phyloP scores from a whole-genome alignment of 495 filamentous ascomycete genomes.

The Zalerion maritima region DNA sequence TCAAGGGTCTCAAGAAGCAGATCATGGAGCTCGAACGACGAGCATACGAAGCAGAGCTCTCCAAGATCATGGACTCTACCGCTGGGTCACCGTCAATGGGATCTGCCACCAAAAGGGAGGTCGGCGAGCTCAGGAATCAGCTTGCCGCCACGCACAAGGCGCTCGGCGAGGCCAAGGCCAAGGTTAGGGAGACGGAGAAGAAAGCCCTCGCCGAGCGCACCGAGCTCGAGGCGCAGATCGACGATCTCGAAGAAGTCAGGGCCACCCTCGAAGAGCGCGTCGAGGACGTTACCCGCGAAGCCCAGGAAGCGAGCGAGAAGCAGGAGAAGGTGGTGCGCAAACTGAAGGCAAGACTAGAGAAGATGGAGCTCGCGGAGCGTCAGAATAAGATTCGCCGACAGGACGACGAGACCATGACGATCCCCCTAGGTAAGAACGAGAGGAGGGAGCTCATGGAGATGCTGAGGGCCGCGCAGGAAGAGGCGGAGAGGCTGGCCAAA shows the following conservation, averaged over 20 bases:
- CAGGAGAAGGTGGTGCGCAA: slow-evolving; percentile 53
- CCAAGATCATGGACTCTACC: slow-evolving; percentile 11
- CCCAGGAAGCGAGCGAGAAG: slow-evolving; percentile 71
- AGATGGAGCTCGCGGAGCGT: slow-evolving; percentile 29
- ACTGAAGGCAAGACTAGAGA: slow-evolving; percentile 36
- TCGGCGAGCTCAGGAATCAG: slow-evolving; percentile 46
- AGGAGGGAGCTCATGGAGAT: slow-evolving; percentile 53
- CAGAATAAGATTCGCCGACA: no score
- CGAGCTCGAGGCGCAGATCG: slow-evolving; percentile 65
- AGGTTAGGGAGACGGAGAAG: slow-evolving; percentile 40
- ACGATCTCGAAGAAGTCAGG: slow-evolving; percentile 83
- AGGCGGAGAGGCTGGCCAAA: slow-evolving; percentile 27
- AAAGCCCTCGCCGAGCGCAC: slow-evolving; percentile 72
- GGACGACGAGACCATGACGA: no score
- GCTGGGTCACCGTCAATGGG: slow-evolving; percentile 18
- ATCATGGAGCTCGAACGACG: slow-evolving; percentile 33
- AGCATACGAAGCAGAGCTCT: slow-evolving; percentile 27
- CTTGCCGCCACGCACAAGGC: slow-evolving; percentile 46
- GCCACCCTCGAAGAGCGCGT: slow-evolving; percentile 69
- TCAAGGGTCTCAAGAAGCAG: slow-evolving; percentile 32
- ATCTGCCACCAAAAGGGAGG: slow-evolving; percentile 46
- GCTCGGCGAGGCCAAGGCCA: slow-evolving; percentile 39
- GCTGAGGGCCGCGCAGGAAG: slow-evolving; percentile 52
- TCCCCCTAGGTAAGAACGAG: no score
- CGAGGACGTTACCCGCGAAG: slow-evolving; percentile 56